Evolutionary conservation across 768 basidiomycete species (phyloP).

Genomic region (Boletus reticuloceps): DNA sequence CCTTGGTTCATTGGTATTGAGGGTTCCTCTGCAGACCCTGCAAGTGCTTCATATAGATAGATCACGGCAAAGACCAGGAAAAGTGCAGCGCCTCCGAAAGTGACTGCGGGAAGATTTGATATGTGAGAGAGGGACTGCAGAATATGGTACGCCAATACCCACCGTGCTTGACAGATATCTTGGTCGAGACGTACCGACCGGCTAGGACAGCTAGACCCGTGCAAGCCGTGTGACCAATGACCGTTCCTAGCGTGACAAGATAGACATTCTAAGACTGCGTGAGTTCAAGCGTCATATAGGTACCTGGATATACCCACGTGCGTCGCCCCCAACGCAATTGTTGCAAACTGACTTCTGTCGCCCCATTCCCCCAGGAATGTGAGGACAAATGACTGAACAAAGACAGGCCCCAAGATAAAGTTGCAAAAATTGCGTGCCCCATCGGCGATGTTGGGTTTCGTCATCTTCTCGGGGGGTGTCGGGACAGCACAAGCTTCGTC

Average conservation of each 20-base stretch:
- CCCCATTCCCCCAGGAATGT: slow-evolving; percentile 99
- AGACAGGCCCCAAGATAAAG: slow-evolving; percentile 85
- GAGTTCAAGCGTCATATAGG: slow-evolving; percentile 1
- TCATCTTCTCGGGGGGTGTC: slow-evolving; percentile 14
- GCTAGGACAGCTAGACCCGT: slow-evolving; percentile 91
- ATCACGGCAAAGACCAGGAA: slow-evolving; percentile 83
- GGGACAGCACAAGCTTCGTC: slow-evolving; percentile 37
- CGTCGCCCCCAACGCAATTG: slow-evolving; percentile 92
- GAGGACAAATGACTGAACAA: slow-evolving; percentile 91
- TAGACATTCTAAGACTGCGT: slow-evolving; percentile 71
- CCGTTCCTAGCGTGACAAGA: slow-evolving; percentile 85
- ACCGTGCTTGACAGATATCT: slow-evolving; percentile 94
- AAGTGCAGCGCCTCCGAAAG: slow-evolving; percentile 74
- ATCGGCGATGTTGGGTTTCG: slow-evolving; percentile 40
- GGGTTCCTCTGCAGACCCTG: slow-evolving; percentile 17
- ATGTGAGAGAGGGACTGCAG: neutral
- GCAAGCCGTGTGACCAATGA: slow-evolving; percentile 84
- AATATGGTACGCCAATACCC: slow-evolving; percentile 29
- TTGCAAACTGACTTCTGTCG: slow-evolving; percentile 95
- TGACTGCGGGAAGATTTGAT: slow-evolving; percentile 50
- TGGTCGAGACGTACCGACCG: slow-evolving; percentile 88
- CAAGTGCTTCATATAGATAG: slow-evolving; percentile 67
- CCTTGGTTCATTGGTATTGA: slow-evolving; percentile 15
- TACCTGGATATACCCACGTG: slow-evolving; percentile 57
- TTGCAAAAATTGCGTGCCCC: slow-evolving; percentile 81